Base-by-base conservation (phyloP, 177 flowering plant species). In the Vitis hybrid region DNA sequence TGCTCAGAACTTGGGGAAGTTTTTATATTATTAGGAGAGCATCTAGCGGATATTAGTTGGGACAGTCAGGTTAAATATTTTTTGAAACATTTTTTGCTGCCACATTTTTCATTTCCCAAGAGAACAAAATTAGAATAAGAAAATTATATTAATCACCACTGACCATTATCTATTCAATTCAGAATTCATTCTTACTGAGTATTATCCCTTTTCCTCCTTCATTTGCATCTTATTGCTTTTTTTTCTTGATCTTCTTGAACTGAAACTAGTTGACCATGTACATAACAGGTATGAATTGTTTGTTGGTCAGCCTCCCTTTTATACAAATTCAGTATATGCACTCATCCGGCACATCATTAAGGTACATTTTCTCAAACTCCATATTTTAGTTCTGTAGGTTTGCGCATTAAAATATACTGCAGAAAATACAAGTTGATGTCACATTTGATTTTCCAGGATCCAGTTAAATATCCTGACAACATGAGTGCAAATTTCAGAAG, bases 291-390 rank as follows among this genome's bases (percentile, higher is more conserved):
- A 96, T 78, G 99, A 93, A 79, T 81, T 96, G 66, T 96, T 82
- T 88, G 99, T 96, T 78, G 99, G 99, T 64, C 97, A 92, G 74
- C 99, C 98, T 66, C 99, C 99, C 55, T 96, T 96, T 74, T 96
- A 93, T 70, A 96, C 99, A 49, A 96, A 96, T 81, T 96, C 99
- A 68, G 98, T 96, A 2, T 93, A 90, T 84, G 97, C 93, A 65
- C 90, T 96, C 27, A 88, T 96, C 66, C 79, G 97, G 21, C 99
- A 93, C 80, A 96, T 96, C 74, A 87, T 96, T 60, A 93, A 92
- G 97, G 99, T 93, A 75, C 48, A 40, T 69, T 8, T 70, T 10
- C 58, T 70, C 24, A 61, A 61, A 56, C 54, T 12, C 59, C 24
- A 32, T 52, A 11, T 48, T 32, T 61, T 6, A 5, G 10, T 21